Base-by-base conservation (phyloP, 2,329 filamentous ascomycete species). In the Fusarium sublunatum region DNA sequence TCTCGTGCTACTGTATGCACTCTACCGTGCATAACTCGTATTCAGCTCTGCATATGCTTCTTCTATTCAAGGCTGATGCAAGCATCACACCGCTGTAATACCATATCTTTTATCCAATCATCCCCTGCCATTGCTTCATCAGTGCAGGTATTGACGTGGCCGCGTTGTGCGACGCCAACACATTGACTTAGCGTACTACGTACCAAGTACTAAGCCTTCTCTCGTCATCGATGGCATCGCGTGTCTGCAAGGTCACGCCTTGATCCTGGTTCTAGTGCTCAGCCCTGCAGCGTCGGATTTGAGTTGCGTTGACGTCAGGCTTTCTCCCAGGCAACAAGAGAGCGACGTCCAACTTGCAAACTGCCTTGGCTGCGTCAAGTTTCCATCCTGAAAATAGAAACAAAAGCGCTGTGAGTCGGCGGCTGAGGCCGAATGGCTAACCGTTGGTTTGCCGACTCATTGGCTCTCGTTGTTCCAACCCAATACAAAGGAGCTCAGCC, bases 1-100 rank as follows among this genome's bases (percentile, higher is more conserved):
- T n/a, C n/a, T n/a, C n/a, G 31, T 49, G 31, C 53, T 49, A 51
- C 38, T 57, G 60, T 61, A 61, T 36, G 53, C 62, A 65, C 58
- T 61, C 44, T 68, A 56, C 28, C 15, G 22, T 64, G 54, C 66
- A 67, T 50, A 44, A 45, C 58, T 64, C 50, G 43, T 38, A 38
- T 22, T 38, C 19, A 24, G 8, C 12, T 32, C 19, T 32, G 12
- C 11, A 24, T 24, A 39, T 43, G 51, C 28, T 26, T 40, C 31
- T 38, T 41, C 38, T 29, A 43, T 48, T 42, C 29, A 34, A 19
- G 24, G 26, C 46, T 36, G 29, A n/a, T 32, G 35, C 32, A 32
- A 15, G 35, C 43, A 28, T 61, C 40, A 44, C 58, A 63, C 53
- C 62, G 58, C 57, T 50, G 38, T 32, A 29, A 22, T 65, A 7